Evolutionary conservation across 2,329 filamentous ascomycete genomes (phyloP).

Genomic region (Aphanocladium album): DNA sequence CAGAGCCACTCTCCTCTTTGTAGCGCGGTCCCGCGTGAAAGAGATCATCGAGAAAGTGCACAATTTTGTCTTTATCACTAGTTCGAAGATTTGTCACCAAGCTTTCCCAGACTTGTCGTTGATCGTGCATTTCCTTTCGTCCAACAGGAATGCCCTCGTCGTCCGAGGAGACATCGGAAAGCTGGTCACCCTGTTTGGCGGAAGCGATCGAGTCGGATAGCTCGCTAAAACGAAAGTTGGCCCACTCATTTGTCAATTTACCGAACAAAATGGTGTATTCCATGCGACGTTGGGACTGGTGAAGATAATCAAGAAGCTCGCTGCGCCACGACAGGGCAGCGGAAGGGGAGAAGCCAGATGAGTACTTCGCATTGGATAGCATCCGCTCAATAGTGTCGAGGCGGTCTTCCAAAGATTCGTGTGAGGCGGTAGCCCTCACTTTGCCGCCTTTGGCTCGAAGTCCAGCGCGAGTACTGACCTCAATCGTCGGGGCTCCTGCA

Average conservation of each 20-base stretch:
- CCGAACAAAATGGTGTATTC: conserved; percentile 8
- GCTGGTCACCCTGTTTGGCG: neutral
- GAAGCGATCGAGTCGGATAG: neutral
- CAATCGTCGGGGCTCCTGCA: neutral
- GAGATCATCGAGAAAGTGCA: conserved; percentile 44
- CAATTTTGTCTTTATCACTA: conserved; percentile 41
- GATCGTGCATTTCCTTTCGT: conserved; percentile 47
- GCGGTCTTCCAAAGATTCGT: neutral
- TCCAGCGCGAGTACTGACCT: neutral
- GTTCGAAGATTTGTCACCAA: conserved; percentile 47
- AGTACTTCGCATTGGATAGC: conserved; percentile 11
- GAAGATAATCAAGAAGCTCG: conserved; percentile 9
- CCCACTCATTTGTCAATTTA: conserved; percentile 6
- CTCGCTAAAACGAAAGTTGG: conserved; percentile 9
- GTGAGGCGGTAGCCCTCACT: neutral
- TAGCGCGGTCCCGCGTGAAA: conserved; percentile 30
- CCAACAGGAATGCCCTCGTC: conserved; percentile 38
- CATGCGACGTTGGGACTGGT: conserved; percentile 9
- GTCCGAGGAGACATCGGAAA: neutral
- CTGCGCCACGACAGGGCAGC: conserved; percentile 3
- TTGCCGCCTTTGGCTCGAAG: neutral
- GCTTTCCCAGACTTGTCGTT: conserved; percentile 49
- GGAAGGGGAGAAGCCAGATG: conserved; percentile 4
- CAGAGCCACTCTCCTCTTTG: neutral
- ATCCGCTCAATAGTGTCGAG: conserved; percentile 11